A percentile compares a stretch with the other conserved stretches of the same genome.
Evolutionary conservation across 768 basidiomycete genomes (phyloP).

Genomic region (Serendipita vermifera): DNA sequence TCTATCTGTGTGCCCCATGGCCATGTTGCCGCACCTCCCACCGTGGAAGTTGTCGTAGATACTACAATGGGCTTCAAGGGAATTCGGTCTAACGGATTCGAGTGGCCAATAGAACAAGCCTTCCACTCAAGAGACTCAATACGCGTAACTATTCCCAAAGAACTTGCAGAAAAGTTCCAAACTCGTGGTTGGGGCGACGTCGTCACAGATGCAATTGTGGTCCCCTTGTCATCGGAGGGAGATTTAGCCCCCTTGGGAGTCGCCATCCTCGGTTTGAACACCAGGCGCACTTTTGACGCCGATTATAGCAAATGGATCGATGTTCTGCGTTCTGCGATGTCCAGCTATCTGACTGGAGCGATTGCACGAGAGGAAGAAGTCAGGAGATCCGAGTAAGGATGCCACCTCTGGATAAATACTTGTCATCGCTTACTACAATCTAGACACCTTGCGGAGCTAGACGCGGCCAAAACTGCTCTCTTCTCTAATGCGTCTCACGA

Average conservation of each 20-base stretch:
- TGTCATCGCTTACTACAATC: background rate
- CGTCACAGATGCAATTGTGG: constrained; percentile 17
- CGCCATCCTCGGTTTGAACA: constrained; percentile 20
- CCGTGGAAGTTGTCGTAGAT: constrained; percentile 6
- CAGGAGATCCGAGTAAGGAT: constrained; percentile 17
- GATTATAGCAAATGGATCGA: constrained; percentile 19
- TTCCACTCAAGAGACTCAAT: background rate
- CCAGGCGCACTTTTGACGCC: constrained; percentile 18
- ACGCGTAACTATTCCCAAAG: constrained; percentile 10
- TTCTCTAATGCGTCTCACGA: constrained; percentile 22
- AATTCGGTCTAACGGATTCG: background rate
- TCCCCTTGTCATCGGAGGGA: constrained; percentile 17
- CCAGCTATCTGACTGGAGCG: constrained; percentile 17
- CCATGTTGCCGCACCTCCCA: constrained; percentile 12
- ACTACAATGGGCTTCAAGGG: background rate
- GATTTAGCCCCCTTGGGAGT: constrained; percentile 16
- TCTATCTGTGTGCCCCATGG: constrained; percentile 15
- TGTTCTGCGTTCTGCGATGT: constrained; percentile 15
- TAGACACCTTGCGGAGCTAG: constrained; percentile 20
- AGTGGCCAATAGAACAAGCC: constrained; percentile 1
- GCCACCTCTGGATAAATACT: background rate
- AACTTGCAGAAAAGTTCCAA: constrained; percentile 14
- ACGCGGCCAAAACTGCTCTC: constrained; percentile 21
- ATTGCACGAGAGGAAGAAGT: constrained; percentile 20
- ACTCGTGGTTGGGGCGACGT: constrained; percentile 18